Conservation (phyloP, 768 basidiomycete genomes). For the Pulveroboletus sp. region DNA sequence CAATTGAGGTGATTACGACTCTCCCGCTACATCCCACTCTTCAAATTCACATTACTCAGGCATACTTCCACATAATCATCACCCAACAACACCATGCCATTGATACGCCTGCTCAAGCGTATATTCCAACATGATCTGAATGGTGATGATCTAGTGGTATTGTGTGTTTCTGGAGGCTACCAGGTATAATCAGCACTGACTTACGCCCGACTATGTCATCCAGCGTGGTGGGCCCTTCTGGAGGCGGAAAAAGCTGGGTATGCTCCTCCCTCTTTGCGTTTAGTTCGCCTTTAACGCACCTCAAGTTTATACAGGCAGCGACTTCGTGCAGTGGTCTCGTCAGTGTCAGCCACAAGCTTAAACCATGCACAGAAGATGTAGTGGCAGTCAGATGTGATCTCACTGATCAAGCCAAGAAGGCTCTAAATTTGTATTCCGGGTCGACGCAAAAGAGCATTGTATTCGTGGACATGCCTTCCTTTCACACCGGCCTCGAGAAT, state of each 20-base stretch:
- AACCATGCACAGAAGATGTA: neutral
- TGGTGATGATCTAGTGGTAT: conserved; percentile 17
- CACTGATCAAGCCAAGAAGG: neutral
- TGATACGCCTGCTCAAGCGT: too few species aligned
- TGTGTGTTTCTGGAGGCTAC: conserved; percentile 6
- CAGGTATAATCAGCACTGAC: neutral
- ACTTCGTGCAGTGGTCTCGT: neutral
- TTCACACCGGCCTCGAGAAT: neutral
- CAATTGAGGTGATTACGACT: too few species aligned
- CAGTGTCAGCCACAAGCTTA: neutral
- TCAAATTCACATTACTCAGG: too few species aligned
- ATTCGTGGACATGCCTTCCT: conserved; percentile 23
- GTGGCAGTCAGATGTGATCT: conserved; percentile 16
- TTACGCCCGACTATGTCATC: neutral
- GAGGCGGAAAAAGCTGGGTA: conserved; percentile 20
- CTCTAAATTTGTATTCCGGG: too few species aligned
- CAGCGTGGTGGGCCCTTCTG: conserved; percentile 20
- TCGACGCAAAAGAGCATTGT: conserved; percentile 10
- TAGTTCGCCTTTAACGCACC: neutral
- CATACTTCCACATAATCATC: too few species aligned
- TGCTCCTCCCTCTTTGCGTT: neutral
- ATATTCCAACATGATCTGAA: neutral
- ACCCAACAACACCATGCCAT: too few species aligned
- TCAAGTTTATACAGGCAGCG: conserved; percentile 10
- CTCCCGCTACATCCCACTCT: too few species aligned